phyloP scores from a whole-genome alignment of 2,329 filamentous ascomycete species.

The Monosporascus sp. region DNA sequence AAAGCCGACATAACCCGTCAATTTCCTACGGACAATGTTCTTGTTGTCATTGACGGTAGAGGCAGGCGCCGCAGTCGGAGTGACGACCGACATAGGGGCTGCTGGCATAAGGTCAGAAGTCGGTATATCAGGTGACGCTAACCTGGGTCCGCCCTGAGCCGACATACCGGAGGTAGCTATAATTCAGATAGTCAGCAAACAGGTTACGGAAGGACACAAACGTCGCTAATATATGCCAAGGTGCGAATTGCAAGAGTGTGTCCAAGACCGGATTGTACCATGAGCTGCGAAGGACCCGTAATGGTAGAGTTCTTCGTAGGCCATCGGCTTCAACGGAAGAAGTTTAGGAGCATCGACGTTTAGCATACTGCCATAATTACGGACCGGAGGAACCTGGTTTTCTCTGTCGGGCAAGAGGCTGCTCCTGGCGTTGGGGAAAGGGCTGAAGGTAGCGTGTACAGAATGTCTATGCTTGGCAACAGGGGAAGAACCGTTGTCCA shows the following conservation, averaged over 20 bases:
- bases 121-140: constrained; percentile 34
- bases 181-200: constrained; percentile 29
- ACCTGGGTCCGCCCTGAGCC: constrained; percentile 33
- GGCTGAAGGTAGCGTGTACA: constrained; percentile 11
- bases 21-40: constrained; percentile 97
- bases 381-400: constrained; percentile 27
- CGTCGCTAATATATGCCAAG: constrained; percentile 11
- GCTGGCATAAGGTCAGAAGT: constrained; percentile 23
- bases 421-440: constrained; percentile 24
- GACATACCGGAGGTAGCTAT: constrained; percentile 37
- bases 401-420: constrained; percentile 30
- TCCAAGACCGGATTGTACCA: constrained; percentile 14
- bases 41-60: constrained; percentile 62
- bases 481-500: constrained; percentile 26
- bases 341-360: constrained; percentile 45
- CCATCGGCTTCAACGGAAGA: constrained; percentile 36
- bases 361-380: constrained; percentile 48
- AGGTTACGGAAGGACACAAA: constrained; percentile 4
- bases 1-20: constrained; percentile 97
- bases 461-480: constrained; percentile 12
- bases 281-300: constrained; percentile 11
- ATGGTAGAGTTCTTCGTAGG: constrained; percentile 42
- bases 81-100: constrained; percentile 32
- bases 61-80: constrained; percentile 24
- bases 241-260: constrained; percentile 20